Evolutionary conservation across 2,329 filamentous ascomycete species (phyloP), one percentile per base, ranked within the genome.

Genomic region (Talaromyces sp.): DNA sequence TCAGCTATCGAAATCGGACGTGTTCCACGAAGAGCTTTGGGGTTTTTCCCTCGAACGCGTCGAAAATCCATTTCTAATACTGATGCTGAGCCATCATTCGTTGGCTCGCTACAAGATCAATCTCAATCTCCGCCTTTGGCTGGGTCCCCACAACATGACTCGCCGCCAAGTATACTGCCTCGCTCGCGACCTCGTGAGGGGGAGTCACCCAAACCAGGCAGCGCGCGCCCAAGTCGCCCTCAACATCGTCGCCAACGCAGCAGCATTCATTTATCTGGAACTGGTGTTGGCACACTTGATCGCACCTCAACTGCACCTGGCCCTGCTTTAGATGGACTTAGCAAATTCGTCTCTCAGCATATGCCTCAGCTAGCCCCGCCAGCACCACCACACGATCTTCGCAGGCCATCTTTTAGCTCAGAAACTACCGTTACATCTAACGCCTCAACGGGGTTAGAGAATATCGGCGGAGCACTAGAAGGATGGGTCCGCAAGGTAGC

Each of bases 11-110:
- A 97, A 70, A 94, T 99, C 60, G 91, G 86, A 14, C 86, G 94
- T 27, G 85, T 97, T 52, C 86, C 91, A 19, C 86, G 90, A 52
- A 86, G 87, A 72, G 83, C 88, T 2, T 81, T 97, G 40, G 93
- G 92, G 20, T 97, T 93, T 74, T 97, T 97, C 67, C 93, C 93
- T 3, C 92, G 92, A 7, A 84, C 91, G 17, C 82, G 91, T 68
- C 90, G 92, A 85, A 94, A 94, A 86, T 94, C 89, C 57, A 66
- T 70, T 5, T 74, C 83, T 9, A 78, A 82, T 63, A 86, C 86
- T 1, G 81, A 82, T 47, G 88, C 89, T 2, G 81, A 85, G 39
- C 54, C 49, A 64, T 69, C 51, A 54, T 67, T 55, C 50, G 65
- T 19, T 20, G 14, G 49, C 64, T 65, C 54, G 64, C 59, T 65